These are phyloP conservation scores for Trichoderma aggressivum DNA, from an alignment of 2,329 filamentous ascomycete species.

Conservation along the genomic window DNA sequence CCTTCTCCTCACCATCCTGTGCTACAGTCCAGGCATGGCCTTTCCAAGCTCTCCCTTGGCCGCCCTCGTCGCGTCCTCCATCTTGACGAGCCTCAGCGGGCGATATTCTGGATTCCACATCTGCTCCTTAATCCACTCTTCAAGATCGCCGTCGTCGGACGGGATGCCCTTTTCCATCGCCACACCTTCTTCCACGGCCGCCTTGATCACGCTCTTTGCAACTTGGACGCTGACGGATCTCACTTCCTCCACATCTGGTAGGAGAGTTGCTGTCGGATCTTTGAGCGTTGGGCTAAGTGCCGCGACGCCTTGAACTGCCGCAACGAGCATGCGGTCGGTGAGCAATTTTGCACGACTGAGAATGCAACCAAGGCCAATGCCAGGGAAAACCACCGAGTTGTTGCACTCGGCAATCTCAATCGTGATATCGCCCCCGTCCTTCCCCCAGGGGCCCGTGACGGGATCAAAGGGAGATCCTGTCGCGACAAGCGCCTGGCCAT, in stretches of 20 bases:
- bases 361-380: constrained; percentile 77
- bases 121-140: constrained; percentile 71
- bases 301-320: constrained; percentile 71
- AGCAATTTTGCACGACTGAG: constrained; percentile 65
- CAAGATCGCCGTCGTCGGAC: constrained; percentile 48
- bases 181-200: constrained; percentile 66
- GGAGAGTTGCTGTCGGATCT: constrained; percentile 61
- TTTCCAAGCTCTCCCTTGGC: constrained; percentile 44
- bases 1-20: constrained; percentile 21
- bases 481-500: constrained; percentile 73
- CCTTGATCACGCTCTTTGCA: constrained; percentile 69
- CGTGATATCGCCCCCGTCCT: constrained; percentile 41
- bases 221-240: constrained; percentile 74
- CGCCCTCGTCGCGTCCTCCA: constrained; percentile 49
- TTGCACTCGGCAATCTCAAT: constrained; percentile 74
- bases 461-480: constrained; percentile 81
- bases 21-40: constrained; percentile 25
- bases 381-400: constrained; percentile 81
- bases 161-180: constrained; percentile 66
- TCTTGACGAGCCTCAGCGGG: constrained; percentile 55
- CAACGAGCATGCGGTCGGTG: constrained; percentile 76
- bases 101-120: constrained; percentile 77
- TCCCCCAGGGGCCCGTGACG: constrained; percentile 59
- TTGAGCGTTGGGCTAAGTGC: constrained; percentile 65
- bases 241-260: constrained; percentile 74